phyloP scores from a whole-genome alignment of 1,284 basidiomycete genomes.

The Papiliotrema nemorosa region DNA sequence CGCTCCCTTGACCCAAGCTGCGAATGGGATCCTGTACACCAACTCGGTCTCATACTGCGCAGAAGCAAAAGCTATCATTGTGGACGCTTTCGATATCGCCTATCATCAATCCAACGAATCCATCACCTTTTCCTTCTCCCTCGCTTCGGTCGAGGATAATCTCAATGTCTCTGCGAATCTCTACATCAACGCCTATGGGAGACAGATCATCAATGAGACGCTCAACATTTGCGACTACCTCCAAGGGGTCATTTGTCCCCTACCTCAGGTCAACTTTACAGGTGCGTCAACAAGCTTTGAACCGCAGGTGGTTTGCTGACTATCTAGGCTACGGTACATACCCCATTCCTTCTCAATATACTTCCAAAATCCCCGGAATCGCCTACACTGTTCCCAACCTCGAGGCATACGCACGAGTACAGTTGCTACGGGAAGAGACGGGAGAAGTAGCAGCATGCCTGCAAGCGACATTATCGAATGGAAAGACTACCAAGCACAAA shows the following conservation, averaged over 20 bases:
- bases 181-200: slow-evolving; percentile 76
- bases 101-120: slow-evolving; percentile 64
- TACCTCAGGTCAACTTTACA: slow-evolving; percentile 80
- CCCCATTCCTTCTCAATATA: slow-evolving; percentile 59
- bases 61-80: slow-evolving; percentile 70
- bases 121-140: slow-evolving; percentile 37
- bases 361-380: slow-evolving; percentile 65
- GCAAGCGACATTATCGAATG: slow-evolving; percentile 86
- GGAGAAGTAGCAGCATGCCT: slow-evolving; percentile 78
- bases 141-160: slow-evolving; percentile 55
- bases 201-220: slow-evolving; percentile 69
- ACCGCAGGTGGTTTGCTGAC: background rate
- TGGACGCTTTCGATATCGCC: slow-evolving; percentile 73
- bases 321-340: slow-evolving; percentile 63
- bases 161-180: slow-evolving; percentile 75
- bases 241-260: slow-evolving; percentile 74
- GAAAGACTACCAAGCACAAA: slow-evolving; percentile 71
- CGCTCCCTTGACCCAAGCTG: slow-evolving; percentile 6
- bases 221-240: slow-evolving; percentile 69
- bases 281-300: too few species aligned
- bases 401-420: slow-evolving; percentile 81
- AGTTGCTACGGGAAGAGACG: slow-evolving; percentile 65
- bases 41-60: slow-evolving; percentile 84
- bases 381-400: slow-evolving; percentile 87
- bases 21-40: slow-evolving; percentile 50